Percentiles rank a stretch among this genome's conserved stretches.
Evolutionary conservation across 2,329 filamentous ascomycete species (phyloP).

Genomic region (Talaromyces funiculosus): DNA sequence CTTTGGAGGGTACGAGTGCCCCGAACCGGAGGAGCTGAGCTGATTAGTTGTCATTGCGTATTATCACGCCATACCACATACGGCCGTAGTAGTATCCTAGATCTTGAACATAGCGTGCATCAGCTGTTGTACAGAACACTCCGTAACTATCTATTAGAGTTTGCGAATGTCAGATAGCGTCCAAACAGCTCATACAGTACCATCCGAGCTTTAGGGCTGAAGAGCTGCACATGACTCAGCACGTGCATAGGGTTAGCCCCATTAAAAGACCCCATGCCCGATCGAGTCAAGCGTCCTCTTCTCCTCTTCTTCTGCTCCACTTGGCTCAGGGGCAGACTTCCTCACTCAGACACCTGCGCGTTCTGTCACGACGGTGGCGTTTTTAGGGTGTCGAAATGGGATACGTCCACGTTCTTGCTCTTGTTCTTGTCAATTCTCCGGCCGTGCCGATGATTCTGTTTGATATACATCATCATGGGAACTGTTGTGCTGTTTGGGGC

Average conservation of each 20-base stretch:
- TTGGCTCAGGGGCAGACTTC: background rate
- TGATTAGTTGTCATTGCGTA: too few species aligned
- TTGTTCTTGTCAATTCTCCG: background rate
- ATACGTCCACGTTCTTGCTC: background rate
- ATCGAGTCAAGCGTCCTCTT: background rate
- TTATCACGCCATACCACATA: background rate
- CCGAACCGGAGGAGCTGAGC: slow-evolving; percentile 7
- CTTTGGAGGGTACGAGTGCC: slow-evolving; percentile 23
- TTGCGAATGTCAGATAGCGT: background rate
- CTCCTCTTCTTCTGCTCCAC: background rate
- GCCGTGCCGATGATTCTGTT: background rate
- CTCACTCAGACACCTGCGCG: background rate
- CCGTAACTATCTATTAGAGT: background rate
- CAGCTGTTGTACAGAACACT: background rate
- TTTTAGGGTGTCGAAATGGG: background rate
- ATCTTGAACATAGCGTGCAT: background rate
- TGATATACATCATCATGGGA: too few species aligned
- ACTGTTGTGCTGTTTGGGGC: too few species aligned
- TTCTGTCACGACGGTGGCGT: background rate
- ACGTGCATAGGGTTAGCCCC: background rate
- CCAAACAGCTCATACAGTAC: too few species aligned
- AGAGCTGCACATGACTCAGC: background rate
- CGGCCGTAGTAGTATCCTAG: too few species aligned
- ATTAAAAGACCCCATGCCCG: background rate
- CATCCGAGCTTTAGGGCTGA: background rate